Evolutionary conservation across 805 yeast genomes (phyloP).

Genomic region (Debaryomyces castellii): DNA sequence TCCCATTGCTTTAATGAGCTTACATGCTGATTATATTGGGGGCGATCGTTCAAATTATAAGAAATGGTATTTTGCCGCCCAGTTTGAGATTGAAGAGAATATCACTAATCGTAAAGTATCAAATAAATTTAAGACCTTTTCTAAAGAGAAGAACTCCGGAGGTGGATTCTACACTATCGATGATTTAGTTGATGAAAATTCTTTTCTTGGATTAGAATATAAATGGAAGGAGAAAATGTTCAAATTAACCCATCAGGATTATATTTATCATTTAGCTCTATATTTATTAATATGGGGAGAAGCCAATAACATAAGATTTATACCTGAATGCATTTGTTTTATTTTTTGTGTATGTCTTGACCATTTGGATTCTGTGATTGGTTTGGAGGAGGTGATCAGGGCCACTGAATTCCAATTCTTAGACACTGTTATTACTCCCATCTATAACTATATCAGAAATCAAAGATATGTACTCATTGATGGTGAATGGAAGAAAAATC

Average conservation of each 20-base stretch:
- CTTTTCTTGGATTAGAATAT: conserved; percentile 22
- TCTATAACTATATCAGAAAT: conserved; percentile 58
- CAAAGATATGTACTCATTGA: conserved; percentile 62
- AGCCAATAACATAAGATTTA: conserved; percentile 60
- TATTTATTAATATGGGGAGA: conserved; percentile 74
- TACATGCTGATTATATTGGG: conserved; percentile 91
- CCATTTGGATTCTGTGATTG: conserved; percentile 13
- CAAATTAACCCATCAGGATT: conserved; percentile 50
- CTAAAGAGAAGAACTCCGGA: conserved; percentile 30
- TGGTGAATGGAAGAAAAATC: conserved; percentile 57
- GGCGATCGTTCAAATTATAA: conserved; percentile 84
- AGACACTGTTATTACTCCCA: conserved; percentile 43
- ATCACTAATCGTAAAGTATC: conserved; percentile 45
- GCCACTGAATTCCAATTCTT: conserved; percentile 26
- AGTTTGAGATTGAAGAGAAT: conserved; percentile 71
- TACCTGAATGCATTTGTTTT: conserved; percentile 44
- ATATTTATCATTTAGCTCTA: conserved; percentile 64
- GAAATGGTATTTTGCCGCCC: conserved; percentile 92
- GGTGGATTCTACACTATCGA: conserved; percentile 31
- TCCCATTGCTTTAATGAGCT: conserved; percentile 62
- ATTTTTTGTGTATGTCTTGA: conserved; percentile 29
- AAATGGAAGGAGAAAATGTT: conserved; percentile 73
- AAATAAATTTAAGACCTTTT: conserved; percentile 28
- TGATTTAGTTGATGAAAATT: conserved; percentile 15
- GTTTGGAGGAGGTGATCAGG: not conserved